Base-by-base conservation (phyloP, 2,329 filamentous ascomycete species). In the Aspergillus hiratsukae region DNA sequence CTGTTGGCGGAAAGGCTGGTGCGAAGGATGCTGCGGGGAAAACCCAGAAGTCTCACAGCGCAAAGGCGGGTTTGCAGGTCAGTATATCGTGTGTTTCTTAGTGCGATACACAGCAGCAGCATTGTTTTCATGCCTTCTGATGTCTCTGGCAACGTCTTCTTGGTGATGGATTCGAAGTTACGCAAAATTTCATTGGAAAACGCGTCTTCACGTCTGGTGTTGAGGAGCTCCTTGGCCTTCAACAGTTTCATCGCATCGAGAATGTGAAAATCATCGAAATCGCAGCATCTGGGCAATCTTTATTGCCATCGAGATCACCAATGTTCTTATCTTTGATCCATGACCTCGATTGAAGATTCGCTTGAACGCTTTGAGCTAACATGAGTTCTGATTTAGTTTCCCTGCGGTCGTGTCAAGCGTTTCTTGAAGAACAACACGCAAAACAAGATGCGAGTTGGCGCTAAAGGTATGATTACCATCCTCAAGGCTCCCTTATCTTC, bases 381-480 rank as follows among this genome's bases (percentile, higher is more conserved):
- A 35, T 52, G 48, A 37, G n/a, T 54, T 53, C 37, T 51, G 45
- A 51, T 55, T 58, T 74, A 99, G 94, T 99, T 99, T 77, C 94
- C 94, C 60, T 99, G 94, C 76, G 94, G 94, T 80, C 94, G 94
- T 88, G 94, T 99, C 79, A 99, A 99, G 89, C 92, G 94, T 81
- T 97, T 97, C 82, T 83, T 99, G 75, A 97, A 97, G 86, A 91
- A 91, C 78, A 97, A 97, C 81, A 97, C 94, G 51, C 94, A 97
- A 76, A 95, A 97, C 81, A 97, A 97, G 83, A 97, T 97, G 90
- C 93, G 94, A 78, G 95, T 99, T 66, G 94, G 94, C 69, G 94
- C 93, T 72, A 97, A 97, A 83, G 79, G 79, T 81, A 75, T 52
- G 69, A 43, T 43, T 51, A 19, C 14, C 14, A 45, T 40, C n/a